These are phyloP conservation scores for Westerdykella sp. DNA, from an alignment of 2,329 filamentous ascomycete species.

Conservation along the genomic window DNA sequence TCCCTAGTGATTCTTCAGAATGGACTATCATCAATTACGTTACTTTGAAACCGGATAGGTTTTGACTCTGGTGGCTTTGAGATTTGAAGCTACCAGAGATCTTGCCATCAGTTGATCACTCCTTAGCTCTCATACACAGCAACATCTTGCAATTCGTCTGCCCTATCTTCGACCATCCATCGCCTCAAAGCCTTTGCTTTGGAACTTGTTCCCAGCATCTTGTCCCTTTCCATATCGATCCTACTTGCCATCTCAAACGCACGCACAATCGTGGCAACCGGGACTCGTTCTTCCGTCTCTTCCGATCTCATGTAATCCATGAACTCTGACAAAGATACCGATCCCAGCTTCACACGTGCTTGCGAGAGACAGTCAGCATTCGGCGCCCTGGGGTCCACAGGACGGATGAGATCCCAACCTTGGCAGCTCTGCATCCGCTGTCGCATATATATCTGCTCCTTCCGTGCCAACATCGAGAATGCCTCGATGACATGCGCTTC, in stretches of 20 bases:
- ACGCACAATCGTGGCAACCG: not conserved
- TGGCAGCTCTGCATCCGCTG: not conserved
- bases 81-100: too few species aligned
- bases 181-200: not conserved
- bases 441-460: constrained; percentile 12
- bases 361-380: constrained; percentile 19
- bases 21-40: too few species aligned
- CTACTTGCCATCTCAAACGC: not conserved
- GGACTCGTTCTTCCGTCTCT: constrained; percentile 7
- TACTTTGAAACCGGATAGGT: too few species aligned
- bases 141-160: too few species aligned
- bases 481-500: constrained; percentile 17
- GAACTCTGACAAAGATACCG: constrained; percentile 22
- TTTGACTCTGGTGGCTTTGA: too few species aligned
- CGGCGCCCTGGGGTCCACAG: constrained; percentile 14
- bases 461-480: constrained; percentile 20
- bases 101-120: too few species aligned
- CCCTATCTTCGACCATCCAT: too few species aligned
- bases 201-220: not conserved
- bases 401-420: constrained; percentile 13
- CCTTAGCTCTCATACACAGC: too few species aligned
- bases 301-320: constrained; percentile 22
- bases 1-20: too few species aligned
- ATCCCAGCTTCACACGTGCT: constrained; percentile 22
- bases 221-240: not conserved